Percentiles rank a stretch among this genome's conserved stretches.
Evolutionary conservation across 2,329 filamentous ascomycete genomes (phyloP).

Genomic region (Beauveria rudraprayagi): DNA sequence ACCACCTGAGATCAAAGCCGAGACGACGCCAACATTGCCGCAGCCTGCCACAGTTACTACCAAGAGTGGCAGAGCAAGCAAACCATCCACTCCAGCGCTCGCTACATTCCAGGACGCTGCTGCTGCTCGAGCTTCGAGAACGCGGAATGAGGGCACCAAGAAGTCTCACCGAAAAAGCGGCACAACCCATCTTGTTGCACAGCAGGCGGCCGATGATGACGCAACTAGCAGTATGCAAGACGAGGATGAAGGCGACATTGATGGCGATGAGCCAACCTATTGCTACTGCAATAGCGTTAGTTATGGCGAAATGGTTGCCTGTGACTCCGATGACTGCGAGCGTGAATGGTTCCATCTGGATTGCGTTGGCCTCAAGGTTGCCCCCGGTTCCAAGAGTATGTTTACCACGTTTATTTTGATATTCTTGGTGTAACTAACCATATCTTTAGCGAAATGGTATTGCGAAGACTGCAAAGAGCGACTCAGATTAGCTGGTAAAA

Average conservation of each 20-base stretch:
- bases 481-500: conserved; percentile 48
- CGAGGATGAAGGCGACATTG: conserved; percentile 48
- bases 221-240: conserved; percentile 33
- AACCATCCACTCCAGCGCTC: conserved; percentile 56
- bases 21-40: conserved; percentile 38
- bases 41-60: conserved; percentile 45
- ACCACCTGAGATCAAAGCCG: conserved; percentile 29
- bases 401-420: conserved; percentile 17
- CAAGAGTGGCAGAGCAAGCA: conserved; percentile 58
- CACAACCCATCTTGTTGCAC: conserved; percentile 25
- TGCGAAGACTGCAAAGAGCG: conserved; percentile 70
- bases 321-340: conserved; percentile 64
- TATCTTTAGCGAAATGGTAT: conserved; percentile 63
- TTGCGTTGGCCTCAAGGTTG: conserved; percentile 71
- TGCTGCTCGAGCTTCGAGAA: conserved; percentile 47
- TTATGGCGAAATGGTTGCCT: conserved; percentile 80
- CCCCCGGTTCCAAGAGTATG: conserved; percentile 68
- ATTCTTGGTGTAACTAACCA: conserved; percentile 19
- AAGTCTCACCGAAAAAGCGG: conserved; percentile 48
- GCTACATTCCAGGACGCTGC: conserved; percentile 50
- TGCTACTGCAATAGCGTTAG: conserved; percentile 75
- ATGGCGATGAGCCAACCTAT: conserved; percentile 65
- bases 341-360: conserved; percentile 79
- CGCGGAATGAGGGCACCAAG: conserved; percentile 33
- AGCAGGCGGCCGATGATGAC: conserved; percentile 33